Percentiles rank a stretch among this genome's conserved stretches.
Conservation (phyloP, 495 filamentous ascomycete genomes). For the Ramalina intermedia region DNA sequence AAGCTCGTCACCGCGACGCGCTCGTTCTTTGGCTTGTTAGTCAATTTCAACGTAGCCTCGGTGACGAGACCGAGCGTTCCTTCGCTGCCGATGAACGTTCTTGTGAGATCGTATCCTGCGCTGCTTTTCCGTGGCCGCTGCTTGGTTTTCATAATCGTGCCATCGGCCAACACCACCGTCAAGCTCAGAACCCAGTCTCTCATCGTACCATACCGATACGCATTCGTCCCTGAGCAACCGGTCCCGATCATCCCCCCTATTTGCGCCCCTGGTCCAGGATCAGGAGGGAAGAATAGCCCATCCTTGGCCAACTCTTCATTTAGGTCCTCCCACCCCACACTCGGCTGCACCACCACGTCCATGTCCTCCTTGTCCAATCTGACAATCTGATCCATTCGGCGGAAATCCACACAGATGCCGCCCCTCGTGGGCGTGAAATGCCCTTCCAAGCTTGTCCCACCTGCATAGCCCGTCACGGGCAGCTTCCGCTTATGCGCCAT, state of each 20-base stretch:
- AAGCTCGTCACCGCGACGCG: conserved; percentile 67
- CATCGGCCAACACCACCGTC: conserved; percentile 67
- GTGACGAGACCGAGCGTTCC: conserved; percentile 68
- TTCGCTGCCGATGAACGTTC: conserved; percentile 63
- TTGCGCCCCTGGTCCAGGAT: conserved; percentile 56
- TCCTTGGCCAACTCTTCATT: conserved; percentile 57
- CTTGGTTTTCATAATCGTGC: conserved; percentile 62
- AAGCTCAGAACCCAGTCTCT: conserved; percentile 76
- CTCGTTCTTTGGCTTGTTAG: conserved; percentile 56
- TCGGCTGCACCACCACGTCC: conserved; percentile 71
- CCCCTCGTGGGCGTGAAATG: conserved; percentile 62
- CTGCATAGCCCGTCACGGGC: conserved; percentile 62
- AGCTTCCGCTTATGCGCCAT: conserved; percentile 55
- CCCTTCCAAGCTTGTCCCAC: conserved; percentile 68
- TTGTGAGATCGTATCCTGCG: conserved; percentile 68
- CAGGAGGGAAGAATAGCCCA: conserved; percentile 69
- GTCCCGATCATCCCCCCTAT: conserved; percentile 70
- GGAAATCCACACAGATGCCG: conserved; percentile 67
- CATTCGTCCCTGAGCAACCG: conserved; percentile 68
- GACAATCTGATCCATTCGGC: conserved; percentile 60
- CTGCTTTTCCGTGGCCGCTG: conserved; percentile 63
- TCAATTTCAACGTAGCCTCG: conserved; percentile 60
- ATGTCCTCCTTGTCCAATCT: conserved; percentile 57
- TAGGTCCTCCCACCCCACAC: conserved; percentile 63
- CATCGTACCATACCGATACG: conserved; percentile 73